Conservation (phyloP, 257 asterid species). For the Ocimum tenuiflorum region DNA sequence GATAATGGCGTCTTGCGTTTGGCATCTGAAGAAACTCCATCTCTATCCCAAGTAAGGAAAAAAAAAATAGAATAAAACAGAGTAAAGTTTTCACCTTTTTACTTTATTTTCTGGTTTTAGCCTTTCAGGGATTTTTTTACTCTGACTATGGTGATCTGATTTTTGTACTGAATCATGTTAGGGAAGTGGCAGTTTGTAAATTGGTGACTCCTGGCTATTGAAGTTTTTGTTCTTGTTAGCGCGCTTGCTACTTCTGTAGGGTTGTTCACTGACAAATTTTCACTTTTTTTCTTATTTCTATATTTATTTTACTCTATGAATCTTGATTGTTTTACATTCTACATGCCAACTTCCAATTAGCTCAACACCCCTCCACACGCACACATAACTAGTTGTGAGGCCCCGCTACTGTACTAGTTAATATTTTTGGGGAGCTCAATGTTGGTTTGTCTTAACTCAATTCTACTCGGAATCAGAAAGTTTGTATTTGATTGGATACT, state of each 20-base stretch:
- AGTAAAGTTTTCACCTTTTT: background rate
- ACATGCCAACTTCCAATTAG: too few relatives aligned
- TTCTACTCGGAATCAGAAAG: too few relatives aligned
- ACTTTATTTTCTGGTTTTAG: background rate
- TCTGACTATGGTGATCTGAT: background rate
- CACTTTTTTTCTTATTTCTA: background rate
- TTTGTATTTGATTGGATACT: background rate
- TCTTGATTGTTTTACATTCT: too few relatives aligned
- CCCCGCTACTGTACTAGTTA: too few relatives aligned
- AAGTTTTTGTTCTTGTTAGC: too few relatives aligned
- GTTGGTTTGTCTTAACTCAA: too few relatives aligned
- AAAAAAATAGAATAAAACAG: background rate
- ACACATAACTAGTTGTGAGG: too few relatives aligned
- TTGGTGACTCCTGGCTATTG: background rate
- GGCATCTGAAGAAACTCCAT: constrained; percentile 29
- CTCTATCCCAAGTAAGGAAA: constrained; percentile 37
- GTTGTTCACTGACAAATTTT: too few relatives aligned
- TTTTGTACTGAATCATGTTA: background rate
- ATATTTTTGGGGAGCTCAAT: too few relatives aligned
- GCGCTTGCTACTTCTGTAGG: too few relatives aligned
- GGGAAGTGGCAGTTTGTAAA: background rate
- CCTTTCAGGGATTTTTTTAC: background rate
- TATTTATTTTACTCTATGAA: too few relatives aligned
- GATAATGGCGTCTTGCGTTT: constrained; percentile 30
- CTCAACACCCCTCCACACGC: too few relatives aligned